Evolutionary conservation across 192 early-diverging fungal genomes (phyloP), one percentile per base, ranked within the genome.

Genomic region (Helicostylum pulchrum): DNA sequence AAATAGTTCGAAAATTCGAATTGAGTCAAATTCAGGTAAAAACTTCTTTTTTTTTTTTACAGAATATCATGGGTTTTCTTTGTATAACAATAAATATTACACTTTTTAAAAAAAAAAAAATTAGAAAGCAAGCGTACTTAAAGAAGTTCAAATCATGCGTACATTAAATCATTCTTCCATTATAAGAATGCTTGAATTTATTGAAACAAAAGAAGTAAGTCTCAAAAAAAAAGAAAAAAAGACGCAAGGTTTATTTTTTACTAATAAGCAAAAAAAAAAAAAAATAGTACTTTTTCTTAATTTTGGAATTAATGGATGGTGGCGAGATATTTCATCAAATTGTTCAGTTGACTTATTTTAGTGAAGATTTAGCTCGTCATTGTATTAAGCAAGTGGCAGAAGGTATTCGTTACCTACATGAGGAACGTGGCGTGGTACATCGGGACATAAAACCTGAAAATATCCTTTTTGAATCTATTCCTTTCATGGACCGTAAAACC

Each of bases 381-480:
- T 88, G 93, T 59, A 89, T 94, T 59, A 72, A 86, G 23, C 92
- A 97, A 72, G 88, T 97, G 26, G 92, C 92, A 3, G 80, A 90
- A 64, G 92, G 86, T 1, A 82, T 97, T 39, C 79, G 84, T 50
- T 94, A 97, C 65, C 77, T 95, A 39, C 95, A 97, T 66, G 86
- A 87, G 50, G 87, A 92, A 61, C 74, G 77, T 50, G 87, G 90
- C 44, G 78, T 94, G 30, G 84, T 92, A 26, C 92, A 94, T 68
- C 82, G 95, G 36, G 95, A 97, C 72, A 92, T 97, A 61, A 97
- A 97, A 80, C 89, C 89, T 36, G 95, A 97, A 67, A 97, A 97
- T 75, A 80, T 95, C 46, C 75, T 90, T 12, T 90, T 91, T 75
- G 85, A 87, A 56, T 77, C 87, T 39, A 90, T 89, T 32, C 83